Evolutionary conservation across 139 green algal species (phyloP).

Genomic region (Closterium sp.): DNA sequence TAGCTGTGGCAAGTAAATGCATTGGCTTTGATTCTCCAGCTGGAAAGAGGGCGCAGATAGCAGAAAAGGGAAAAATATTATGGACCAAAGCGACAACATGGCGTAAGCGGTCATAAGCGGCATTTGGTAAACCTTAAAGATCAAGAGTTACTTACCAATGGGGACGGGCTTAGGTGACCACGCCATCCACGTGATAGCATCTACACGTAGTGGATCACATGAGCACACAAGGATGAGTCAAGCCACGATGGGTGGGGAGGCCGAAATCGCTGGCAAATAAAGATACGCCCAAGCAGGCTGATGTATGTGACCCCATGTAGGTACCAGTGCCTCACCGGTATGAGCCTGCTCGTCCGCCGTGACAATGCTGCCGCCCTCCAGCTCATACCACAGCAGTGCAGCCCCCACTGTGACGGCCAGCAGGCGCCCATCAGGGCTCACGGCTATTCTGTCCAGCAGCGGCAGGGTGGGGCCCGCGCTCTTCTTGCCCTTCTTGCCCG

Average conservation of each 20-base stretch:
- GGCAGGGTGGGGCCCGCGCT: not conserved
- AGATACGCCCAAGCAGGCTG: not conserved
- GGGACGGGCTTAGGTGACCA: conserved; percentile 26
- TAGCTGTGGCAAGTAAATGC: conserved; percentile 40
- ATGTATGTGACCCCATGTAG: not conserved
- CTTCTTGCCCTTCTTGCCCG: conserved; percentile 1
- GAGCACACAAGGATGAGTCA: not conserved
- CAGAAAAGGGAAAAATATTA: too few relatives aligned
- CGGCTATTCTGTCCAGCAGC: conserved; percentile 34
- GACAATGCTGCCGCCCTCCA: conserved; percentile 19
- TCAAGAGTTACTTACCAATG: not conserved
- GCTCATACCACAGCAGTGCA: conserved; percentile 15
- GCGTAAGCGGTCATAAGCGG: too few relatives aligned
- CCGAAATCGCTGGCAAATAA: too few relatives aligned
- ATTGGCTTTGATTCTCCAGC: not conserved
- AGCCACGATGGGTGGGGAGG: too few relatives aligned
- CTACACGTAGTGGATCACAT: conserved; percentile 14
- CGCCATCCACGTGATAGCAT: conserved; percentile 25
- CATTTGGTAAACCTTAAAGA: too few relatives aligned
- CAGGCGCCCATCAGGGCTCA: conserved; percentile 18
- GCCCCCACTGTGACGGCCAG: conserved; percentile 18
- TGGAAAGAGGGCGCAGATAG: not conserved
- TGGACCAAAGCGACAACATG: too few relatives aligned
- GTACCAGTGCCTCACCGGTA: conserved; percentile 3
- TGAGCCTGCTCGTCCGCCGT: conserved; percentile 36